Conservation (phyloP, 2,329 filamentous ascomycete genomes). For the Clonostachys chloroleuca region DNA sequence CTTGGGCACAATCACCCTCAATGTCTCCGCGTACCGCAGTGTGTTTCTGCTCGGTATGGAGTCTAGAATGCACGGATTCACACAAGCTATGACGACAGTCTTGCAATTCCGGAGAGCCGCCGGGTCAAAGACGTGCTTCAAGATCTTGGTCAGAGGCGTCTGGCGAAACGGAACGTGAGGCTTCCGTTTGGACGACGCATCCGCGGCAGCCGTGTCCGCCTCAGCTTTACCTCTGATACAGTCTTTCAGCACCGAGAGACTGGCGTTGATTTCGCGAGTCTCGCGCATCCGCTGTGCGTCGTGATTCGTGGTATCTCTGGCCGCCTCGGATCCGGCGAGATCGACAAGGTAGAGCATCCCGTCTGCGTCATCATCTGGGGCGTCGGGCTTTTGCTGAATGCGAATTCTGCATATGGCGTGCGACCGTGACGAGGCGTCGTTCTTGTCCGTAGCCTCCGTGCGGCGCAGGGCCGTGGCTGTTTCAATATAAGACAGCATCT, state of each 20-base stretch:
- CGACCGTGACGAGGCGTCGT: constrained; percentile 41
- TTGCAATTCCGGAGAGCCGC: constrained; percentile 26
- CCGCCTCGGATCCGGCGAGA: constrained; percentile 42
- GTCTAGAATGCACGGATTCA: constrained; percentile 40
- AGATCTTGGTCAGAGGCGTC: constrained; percentile 38
- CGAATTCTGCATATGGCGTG: constrained; percentile 43
- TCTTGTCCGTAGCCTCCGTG: constrained; percentile 37
- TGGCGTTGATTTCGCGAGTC: constrained; percentile 40
- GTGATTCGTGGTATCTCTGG: constrained; percentile 33
- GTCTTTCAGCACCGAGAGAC: constrained; percentile 44
- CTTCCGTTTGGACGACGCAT: constrained; percentile 15
- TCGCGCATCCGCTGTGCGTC: constrained; percentile 37
- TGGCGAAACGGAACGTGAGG: constrained; percentile 39
- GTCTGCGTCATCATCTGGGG: constrained; percentile 16
- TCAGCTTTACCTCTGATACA: constrained; percentile 41
- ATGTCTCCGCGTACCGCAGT: constrained; percentile 40
- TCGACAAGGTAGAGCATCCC: constrained; percentile 41
- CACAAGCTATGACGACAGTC: constrained; percentile 40
- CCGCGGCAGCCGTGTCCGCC: constrained; percentile 16
- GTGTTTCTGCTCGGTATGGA: constrained; percentile 40
- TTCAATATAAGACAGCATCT: constrained; percentile 25
- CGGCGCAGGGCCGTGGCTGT: constrained; percentile 29
- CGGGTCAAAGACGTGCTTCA: constrained; percentile 46
- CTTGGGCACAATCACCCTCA: constrained; percentile 30
- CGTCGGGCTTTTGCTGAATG: constrained; percentile 15